Percentiles rank a stretch among this genome's conserved stretches.
Conservation (phyloP, 352 stramenopile genomes). For the Paralagenidium karlingii region DNA sequence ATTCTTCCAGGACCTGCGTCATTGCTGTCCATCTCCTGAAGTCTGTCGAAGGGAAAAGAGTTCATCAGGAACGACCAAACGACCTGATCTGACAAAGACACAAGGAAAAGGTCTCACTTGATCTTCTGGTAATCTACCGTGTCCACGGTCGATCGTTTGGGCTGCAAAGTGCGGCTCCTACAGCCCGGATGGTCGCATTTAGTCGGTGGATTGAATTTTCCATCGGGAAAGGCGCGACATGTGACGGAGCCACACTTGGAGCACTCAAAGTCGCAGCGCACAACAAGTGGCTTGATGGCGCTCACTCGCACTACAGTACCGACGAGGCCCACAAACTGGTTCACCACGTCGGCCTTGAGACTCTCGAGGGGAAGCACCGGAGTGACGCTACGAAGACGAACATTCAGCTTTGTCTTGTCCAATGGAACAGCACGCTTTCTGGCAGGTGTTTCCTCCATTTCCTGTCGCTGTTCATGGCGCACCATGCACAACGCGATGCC, state of each 20-base stretch:
- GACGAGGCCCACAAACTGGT: slow-evolving; percentile 62
- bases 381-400: slow-evolving; percentile 53
- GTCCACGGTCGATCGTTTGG: slow-evolving; percentile 72
- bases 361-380: slow-evolving; percentile 46
- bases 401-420: slow-evolving; percentile 37
- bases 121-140: slow-evolving; percentile 88
- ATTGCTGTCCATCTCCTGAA: slow-evolving; percentile 89
- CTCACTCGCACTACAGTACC: slow-evolving; percentile 74
- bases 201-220: slow-evolving; percentile 61
- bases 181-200: slow-evolving; percentile 52
- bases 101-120: slow-evolving; percentile 52
- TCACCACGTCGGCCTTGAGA: slow-evolving; percentile 64
- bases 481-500: slow-evolving; percentile 58
- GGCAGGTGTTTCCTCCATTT: slow-evolving; percentile 26
- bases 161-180: slow-evolving; percentile 46
- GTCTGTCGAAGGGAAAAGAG: slow-evolving; percentile 21
- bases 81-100: slow-evolving; percentile 53
- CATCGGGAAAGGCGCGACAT: slow-evolving; percentile 54
- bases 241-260: slow-evolving; percentile 66
- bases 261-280: slow-evolving; percentile 80
- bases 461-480: slow-evolving; percentile 35
- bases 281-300: slow-evolving; percentile 76
- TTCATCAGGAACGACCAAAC: slow-evolving; percentile 22
- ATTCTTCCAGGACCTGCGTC: slow-evolving; percentile 76
- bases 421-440: slow-evolving; percentile 23